Base-by-base conservation (phyloP, 768 basidiomycete species). In the Baorangia bicolor region DNA sequence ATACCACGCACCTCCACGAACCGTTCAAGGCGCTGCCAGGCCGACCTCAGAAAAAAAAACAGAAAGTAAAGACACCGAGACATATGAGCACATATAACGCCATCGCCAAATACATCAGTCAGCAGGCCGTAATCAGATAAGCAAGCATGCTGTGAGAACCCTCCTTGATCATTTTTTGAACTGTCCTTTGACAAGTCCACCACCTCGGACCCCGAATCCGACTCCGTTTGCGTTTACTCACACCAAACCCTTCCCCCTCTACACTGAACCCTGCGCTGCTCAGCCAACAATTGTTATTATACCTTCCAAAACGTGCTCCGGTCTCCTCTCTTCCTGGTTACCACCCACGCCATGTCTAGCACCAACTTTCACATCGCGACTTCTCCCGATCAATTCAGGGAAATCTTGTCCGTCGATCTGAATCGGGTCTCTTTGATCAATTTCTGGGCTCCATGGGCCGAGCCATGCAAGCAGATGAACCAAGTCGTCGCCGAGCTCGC, bases 371-470 rank as follows among this genome's bases (percentile, higher is more conserved):
- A 76, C 65, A 62, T 62, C 14, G 80, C 96, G 47, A 67, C 73
- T 23, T 89, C 90, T 4, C 71, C 91, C 2, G 73, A 80, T 2
- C 81, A 92, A 47, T 93, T 98, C 74, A 84, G 92, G 69, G 66
- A 75, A 8, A 72, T 91, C 10, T 83, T 98, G 44, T 86, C 85
- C 0, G 66, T 72, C 21, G 95, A 98, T 73, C 82, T 99, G 33
- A 73, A 81, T 20, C 78, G 90, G 21, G 81, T 96, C 23, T 94
- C 94, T 5, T 77, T 96, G 35, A 85, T 97, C 67, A 92, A 90
- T 74, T 99, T 98, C 71, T 95, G 94, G 90, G 92, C 95, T 40
- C 77, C 84, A 72, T 90, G 93, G 92, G 97, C 94, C 0, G 89
- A 84, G 58, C 94, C 94, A 38, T 98, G 95, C 78, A 80, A 80